Evolutionary conservation across 148 eudicot genomes (phyloP).

Genomic region (Chenopodium berlandieri): DNA sequence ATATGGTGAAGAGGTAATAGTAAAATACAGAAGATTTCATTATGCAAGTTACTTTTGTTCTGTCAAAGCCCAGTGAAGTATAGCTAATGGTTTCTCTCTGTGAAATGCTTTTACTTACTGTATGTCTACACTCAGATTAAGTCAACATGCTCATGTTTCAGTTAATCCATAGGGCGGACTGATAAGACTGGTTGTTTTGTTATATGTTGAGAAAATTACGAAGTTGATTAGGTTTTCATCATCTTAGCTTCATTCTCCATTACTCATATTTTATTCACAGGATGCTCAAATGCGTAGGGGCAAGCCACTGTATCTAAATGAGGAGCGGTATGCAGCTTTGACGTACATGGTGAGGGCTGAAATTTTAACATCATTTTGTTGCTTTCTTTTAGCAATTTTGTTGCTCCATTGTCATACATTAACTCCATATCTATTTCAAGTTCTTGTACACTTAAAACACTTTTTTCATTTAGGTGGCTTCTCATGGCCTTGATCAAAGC

Average conservation of each 20-base stretch:
- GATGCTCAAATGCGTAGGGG: slow-evolving; percentile 80
- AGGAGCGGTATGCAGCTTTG: slow-evolving; percentile 91
- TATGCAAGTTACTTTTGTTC: background rate
- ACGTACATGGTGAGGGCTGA: slow-evolving; percentile 64
- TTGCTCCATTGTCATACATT: background rate
- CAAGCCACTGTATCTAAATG: slow-evolving; percentile 78
- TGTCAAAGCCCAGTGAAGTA: background rate
- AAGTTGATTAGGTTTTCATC: background rate
- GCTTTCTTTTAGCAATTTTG: background rate
- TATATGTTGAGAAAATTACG: background rate
- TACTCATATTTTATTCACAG: slow-evolving; percentile 38
- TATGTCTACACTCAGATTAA: background rate
- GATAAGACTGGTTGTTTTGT: background rate
- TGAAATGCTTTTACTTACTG: background rate
- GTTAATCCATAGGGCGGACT: background rate
- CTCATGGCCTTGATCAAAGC: slow-evolving; percentile 85
- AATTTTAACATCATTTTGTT: background rate
- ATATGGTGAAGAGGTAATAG: slow-evolving; percentile 95
- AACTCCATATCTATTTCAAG: background rate
- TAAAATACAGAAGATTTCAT: slow-evolving; percentile 21
- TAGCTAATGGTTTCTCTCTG: background rate
- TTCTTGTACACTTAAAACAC: background rate
- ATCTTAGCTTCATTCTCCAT: background rate
- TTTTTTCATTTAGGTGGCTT: slow-evolving; percentile 58
- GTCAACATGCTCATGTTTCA: background rate